Percentiles rank a stretch among this genome's conserved stretches.
Evolutionary conservation across 306 rosid genomes (phyloP).

Genomic region (Herpetospermum pedunculosum): DNA sequence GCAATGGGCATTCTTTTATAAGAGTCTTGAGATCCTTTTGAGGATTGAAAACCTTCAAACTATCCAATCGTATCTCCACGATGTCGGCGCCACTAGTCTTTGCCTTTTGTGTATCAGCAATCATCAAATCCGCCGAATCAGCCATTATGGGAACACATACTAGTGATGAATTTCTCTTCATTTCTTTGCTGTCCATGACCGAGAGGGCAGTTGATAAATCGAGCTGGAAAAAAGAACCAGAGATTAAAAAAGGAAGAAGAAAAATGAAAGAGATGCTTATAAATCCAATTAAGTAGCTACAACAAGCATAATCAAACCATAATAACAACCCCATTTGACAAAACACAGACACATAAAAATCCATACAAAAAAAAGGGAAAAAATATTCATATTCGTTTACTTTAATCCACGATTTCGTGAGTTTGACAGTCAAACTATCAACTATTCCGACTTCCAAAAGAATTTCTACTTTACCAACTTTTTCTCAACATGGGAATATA

Average conservation of each 20-base stretch:
- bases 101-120: slow-evolving; percentile 29
- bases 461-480: neutral
- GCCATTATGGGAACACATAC: slow-evolving; percentile 40
- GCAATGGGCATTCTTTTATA: slow-evolving; percentile 25
- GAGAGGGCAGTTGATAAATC: neutral
- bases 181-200: neutral
- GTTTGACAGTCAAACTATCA: no score
- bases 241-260: neutral
- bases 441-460: no score
- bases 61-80: slow-evolving; percentile 42
- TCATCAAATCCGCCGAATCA: slow-evolving; percentile 29
- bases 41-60: slow-evolving; percentile 34
- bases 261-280: neutral
- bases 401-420: no score
- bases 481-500: neutral
- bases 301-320: neutral
- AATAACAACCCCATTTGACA: no score
- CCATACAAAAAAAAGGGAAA: no score
- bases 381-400: no score
- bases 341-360: no score
- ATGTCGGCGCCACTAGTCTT: slow-evolving; percentile 38
- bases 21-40: slow-evolving; percentile 23
- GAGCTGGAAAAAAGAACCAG: neutral
- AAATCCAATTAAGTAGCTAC: neutral
- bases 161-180: slow-evolving; percentile 27